phyloP scores from a whole-genome alignment of 2,329 filamentous ascomycete genomes.

The Botrytis paeoniae region DNA sequence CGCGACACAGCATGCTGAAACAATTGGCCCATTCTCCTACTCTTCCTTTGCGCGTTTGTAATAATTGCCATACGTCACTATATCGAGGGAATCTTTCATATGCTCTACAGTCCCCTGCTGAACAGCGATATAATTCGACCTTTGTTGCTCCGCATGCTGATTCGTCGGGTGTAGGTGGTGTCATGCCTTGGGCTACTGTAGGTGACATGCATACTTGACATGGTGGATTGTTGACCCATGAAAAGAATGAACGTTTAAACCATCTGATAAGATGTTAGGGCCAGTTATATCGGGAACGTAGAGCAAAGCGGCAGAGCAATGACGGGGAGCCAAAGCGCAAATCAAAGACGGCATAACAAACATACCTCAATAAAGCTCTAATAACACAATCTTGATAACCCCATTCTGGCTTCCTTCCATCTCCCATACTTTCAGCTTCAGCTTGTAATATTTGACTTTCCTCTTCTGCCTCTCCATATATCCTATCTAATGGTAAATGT shows the following conservation, averaged over 20 bases:
- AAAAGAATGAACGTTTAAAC: conserved; percentile 95
- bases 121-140: conserved; percentile 90
- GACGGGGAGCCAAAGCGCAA: background rate
- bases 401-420: conserved; percentile 80
- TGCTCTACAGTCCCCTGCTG: conserved; percentile 67
- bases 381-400: conserved; percentile 98
- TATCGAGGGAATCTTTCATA: conserved; percentile 92
- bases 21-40: conserved; percentile 97
- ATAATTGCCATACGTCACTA: conserved; percentile 87
- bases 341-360: conserved; percentile 19
- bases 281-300: background rate
- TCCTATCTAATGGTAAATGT: conserved; percentile 80
- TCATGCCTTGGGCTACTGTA: conserved; percentile 79
- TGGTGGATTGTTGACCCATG: conserved; percentile 92
- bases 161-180: conserved; percentile 83
- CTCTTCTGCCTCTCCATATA: conserved; percentile 93
- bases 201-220: conserved; percentile 80
- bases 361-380: conserved; percentile 76
- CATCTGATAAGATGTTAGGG: conserved; percentile 56
- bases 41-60: conserved; percentile 82
- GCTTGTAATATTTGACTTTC: conserved; percentile 85
- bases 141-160: conserved; percentile 80
- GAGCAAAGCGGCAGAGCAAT: background rate
- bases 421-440: conserved; percentile 82
- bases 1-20: conserved; percentile 96